Percentiles rank a stretch among this genome's conserved stretches.
Conservation (phyloP, 164 flowering plant genomes). For the Echeveria elegans region DNA sequence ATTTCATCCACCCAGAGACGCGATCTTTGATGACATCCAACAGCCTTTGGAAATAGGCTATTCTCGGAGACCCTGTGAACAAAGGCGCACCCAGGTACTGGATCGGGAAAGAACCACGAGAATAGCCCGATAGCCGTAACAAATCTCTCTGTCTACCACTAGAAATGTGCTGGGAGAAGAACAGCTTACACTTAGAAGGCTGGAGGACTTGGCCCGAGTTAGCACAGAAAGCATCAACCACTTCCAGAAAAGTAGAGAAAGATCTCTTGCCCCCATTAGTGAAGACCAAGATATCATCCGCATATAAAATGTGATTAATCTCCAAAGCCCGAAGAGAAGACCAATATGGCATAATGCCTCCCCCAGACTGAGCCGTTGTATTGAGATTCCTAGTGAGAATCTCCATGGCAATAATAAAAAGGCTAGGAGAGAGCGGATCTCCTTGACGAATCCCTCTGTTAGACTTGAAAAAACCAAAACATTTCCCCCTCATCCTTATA, state of each 20-base stretch:
- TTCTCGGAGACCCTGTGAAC: too few relatives aligned
- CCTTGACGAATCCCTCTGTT: too few relatives aligned
- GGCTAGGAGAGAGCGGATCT: neutral
- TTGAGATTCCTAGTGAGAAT: neutral
- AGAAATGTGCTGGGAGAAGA: neutral
- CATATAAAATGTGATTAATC: neutral
- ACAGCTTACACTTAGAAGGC: neutral
- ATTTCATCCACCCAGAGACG: too few relatives aligned
- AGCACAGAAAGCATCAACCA: neutral
- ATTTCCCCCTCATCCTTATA: neutral
- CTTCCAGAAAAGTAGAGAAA: neutral
- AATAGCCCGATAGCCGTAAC: neutral
- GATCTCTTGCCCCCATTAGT: neutral
- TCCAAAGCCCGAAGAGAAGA: neutral
- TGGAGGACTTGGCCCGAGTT: neutral
- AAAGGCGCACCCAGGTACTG: too few relatives aligned
- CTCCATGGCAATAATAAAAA: neutral
- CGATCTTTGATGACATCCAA: too few relatives aligned
- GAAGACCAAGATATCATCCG: neutral
- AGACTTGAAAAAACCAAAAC: neutral
- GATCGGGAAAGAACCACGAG: neutral
- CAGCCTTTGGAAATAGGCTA: too few relatives aligned
- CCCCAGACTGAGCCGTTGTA: neutral
- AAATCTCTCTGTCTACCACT: neutral
- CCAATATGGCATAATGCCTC: neutral